Base-by-base conservation (phyloP, 2,329 filamentous ascomycete species). In the Aspergillus sp. region DNA sequence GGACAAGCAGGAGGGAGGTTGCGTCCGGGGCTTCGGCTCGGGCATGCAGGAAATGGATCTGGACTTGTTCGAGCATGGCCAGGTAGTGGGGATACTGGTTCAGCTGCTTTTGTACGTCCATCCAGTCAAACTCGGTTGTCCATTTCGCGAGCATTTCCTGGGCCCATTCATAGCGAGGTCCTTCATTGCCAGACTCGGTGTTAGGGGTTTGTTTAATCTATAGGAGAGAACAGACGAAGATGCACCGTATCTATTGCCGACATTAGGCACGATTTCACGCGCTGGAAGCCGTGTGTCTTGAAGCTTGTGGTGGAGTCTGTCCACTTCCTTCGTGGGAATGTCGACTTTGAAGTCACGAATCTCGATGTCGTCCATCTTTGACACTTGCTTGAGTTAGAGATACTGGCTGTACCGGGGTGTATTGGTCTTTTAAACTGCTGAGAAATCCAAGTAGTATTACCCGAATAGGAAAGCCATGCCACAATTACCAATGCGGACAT, bases 1-100 rank as follows among this genome's bases (percentile, higher is more conserved):
- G 32, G 14, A 35, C n/a, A 4, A 38, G 14, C 4, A 41, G 30
- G 2, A 40, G 11, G 12, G 39, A 35, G 27, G 38, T 36, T 3
- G 32, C 24, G 3, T 35, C 5, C 11, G 15, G 13, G 2, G 8
- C 8, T 5, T 29, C 11, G 0, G 38, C 16, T 3, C 24, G 22
- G 4, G 26, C 24, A 15, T 41, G 32, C 12, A 33, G 14, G 26
- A 36, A 39, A 25, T 32, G 28, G 11, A 34, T 39, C 15, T 35
- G 20, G 15, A 37, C 12, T 5, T 36, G 30, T 16, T 25, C 13
- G 12, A 36, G 37, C 4, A 13, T 6, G 4, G 29, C 29, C 2
- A 31, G 27, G 8, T 25, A 32, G 4, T 36, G 24, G 1, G 32
- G 29, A 5, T 30, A 26, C 13, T 32, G 8, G 11, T 37, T 40